Percentiles rank a stretch among this genome's conserved stretches.
Evolutionary conservation across 2,329 filamentous ascomycete genomes (phyloP).

Genomic region (Pseudogymnoascus verrucosus): DNA sequence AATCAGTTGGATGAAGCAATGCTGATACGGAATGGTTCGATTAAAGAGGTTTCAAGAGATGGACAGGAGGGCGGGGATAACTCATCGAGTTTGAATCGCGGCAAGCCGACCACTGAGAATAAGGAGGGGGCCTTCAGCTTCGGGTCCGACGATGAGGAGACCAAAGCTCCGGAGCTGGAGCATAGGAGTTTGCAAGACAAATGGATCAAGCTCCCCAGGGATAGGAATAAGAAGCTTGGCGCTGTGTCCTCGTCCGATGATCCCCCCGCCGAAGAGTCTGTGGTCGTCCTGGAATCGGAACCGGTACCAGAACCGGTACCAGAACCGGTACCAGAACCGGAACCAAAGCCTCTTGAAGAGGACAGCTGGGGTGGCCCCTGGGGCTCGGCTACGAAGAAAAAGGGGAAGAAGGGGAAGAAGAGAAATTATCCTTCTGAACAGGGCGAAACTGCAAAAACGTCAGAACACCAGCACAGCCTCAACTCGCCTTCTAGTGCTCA

Average conservation of each 20-base stretch:
- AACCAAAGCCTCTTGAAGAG: slow-evolving; percentile 27
- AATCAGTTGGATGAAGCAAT: slow-evolving; percentile 48
- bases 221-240: slow-evolving; percentile 38
- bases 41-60: neutral
- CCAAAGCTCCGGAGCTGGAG: slow-evolving; percentile 21
- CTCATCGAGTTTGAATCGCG: slow-evolving; percentile 40
- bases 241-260: slow-evolving; percentile 19
- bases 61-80: slow-evolving; percentile 33
- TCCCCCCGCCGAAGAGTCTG: slow-evolving; percentile 21
- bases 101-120: slow-evolving; percentile 44
- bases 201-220: slow-evolving; percentile 33
- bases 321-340: slow-evolving; percentile 1
- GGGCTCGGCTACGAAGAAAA: slow-evolving; percentile 39
- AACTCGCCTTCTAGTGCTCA: neutral
- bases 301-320: slow-evolving; percentile 10
- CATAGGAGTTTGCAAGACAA: slow-evolving; percentile 32
- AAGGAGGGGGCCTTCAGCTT: slow-evolving; percentile 39
- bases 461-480: neutral
- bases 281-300: slow-evolving; percentile 20
- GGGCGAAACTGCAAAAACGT: neutral
- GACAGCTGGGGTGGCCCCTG: slow-evolving; percentile 43
- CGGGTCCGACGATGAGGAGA: slow-evolving; percentile 38
- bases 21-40: neutral
- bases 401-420: slow-evolving; percentile 12
- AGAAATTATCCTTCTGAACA: neutral